Conservation (phyloP, 768 basidiomycete genomes). For the Mycena vitilis region DNA sequence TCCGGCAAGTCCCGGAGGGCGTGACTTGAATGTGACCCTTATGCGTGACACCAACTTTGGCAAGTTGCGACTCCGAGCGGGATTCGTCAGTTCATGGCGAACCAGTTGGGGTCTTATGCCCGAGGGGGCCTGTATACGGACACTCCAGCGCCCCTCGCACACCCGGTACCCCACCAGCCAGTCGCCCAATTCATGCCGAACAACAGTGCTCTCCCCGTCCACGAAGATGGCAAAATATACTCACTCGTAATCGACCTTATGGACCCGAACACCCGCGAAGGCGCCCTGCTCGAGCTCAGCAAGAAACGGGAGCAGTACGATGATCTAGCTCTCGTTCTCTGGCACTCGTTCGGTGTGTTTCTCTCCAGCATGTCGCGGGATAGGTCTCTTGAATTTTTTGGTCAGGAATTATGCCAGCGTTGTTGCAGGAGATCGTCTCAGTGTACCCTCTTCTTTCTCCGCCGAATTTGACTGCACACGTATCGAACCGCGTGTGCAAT, state of each 20-base stretch:
- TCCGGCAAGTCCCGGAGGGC: too few species aligned
- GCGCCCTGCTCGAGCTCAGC: conserved; percentile 92
- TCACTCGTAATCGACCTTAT: conserved; percentile 88
- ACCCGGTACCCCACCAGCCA: conserved; percentile 66
- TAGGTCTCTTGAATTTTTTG: conserved; percentile 16
- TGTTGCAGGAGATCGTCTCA: conserved; percentile 97
- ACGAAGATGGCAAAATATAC: conserved; percentile 85
- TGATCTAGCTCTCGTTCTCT: conserved; percentile 95
- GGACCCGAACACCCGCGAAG: conserved; percentile 86
- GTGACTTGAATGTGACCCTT: neutral
- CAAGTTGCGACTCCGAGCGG: neutral
- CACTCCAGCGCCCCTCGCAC: conserved; percentile 70
- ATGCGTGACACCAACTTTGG: neutral
- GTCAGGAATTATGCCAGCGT: conserved; percentile 95
- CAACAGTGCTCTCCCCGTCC: conserved; percentile 50
- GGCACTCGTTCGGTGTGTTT: conserved; percentile 93
- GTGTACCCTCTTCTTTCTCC: conserved; percentile 97
- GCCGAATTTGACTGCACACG: conserved; percentile 95
- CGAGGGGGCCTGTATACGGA: conserved; percentile 71
- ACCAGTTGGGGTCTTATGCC: conserved; percentile 68
- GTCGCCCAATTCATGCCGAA: conserved; percentile 54
- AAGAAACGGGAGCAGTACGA: conserved; percentile 99
- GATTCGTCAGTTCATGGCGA: conserved; percentile 58
- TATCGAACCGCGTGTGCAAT: conserved; percentile 98
- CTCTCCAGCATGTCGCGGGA: neutral